A percentile compares a stretch with the other conserved stretches of the same genome.
Evolutionary conservation across 495 filamentous ascomycete genomes (phyloP).

Genomic region (Hypoxylon perforatum): DNA sequence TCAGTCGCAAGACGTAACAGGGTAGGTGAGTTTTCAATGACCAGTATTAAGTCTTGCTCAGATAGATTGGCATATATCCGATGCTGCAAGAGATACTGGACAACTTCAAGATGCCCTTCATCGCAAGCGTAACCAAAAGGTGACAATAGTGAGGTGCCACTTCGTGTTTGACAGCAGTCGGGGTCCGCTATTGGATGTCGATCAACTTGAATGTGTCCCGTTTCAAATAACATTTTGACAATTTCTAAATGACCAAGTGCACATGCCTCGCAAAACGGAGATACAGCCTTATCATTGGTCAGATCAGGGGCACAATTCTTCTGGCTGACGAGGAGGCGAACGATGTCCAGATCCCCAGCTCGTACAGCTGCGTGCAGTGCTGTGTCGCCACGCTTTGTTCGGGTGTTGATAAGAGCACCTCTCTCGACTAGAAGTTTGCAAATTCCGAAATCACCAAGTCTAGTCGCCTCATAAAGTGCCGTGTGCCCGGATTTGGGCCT

Average conservation of each 20-base stretch:
- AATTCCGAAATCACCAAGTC: not conserved
- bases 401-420: not conserved
- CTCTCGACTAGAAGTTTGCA: not conserved
- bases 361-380: not conserved
- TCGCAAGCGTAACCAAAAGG: slow-evolving; percentile 1
- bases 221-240: not conserved
- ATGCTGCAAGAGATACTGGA: slow-evolving; percentile 1
- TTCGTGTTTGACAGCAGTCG: not conserved
- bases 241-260: not conserved
- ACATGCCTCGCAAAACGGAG: not conserved
- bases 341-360: not conserved
- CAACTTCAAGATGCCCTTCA: not conserved
- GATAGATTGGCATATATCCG: no score
- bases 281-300: not conserved
- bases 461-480: not conserved
- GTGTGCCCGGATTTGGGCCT: not conserved
- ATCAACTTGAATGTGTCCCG: not conserved
- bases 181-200: not conserved
- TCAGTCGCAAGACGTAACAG: no score
- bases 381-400: not conserved
- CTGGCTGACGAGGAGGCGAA: not conserved
- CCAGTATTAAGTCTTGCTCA: no score
- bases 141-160: not conserved
- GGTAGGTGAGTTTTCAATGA: no score
- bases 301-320: not conserved